phyloP scores from a whole-genome alignment of 2,329 filamentous ascomycete species.

The Xylaria sp. region DNA sequence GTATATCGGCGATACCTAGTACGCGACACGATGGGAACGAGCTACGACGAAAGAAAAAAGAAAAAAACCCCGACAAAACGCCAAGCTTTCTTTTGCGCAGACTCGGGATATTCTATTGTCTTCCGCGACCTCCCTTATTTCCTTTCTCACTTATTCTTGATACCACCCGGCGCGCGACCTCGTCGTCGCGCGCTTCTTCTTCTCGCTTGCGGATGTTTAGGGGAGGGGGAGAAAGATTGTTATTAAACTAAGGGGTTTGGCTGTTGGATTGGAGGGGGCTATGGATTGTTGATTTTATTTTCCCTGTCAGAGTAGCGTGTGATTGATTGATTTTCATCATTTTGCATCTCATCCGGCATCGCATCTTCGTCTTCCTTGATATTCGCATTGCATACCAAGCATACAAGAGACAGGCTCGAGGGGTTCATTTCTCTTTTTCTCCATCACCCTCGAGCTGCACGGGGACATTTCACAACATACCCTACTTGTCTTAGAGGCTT shows the following conservation, averaged over 20 bases:
- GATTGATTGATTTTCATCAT: not conserved
- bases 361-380: slow-evolving; percentile 2
- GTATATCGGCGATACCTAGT: slow-evolving; percentile 3
- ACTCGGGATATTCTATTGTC: slow-evolving; percentile 1
- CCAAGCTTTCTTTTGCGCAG: slow-evolving; percentile 2
- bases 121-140: slow-evolving; percentile 3
- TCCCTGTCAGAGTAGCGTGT: too few relatives aligned
- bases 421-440: not conserved
- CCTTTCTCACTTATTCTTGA: slow-evolving; percentile 14
- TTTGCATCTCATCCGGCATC: not conserved
- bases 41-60: slow-evolving; percentile 10
- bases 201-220: not conserved
- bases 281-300: too few relatives aligned
- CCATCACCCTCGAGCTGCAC: slow-evolving; percentile 1
- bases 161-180: slow-evolving; percentile 14
- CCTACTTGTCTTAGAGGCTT: too few relatives aligned
- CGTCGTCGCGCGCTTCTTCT: not conserved
- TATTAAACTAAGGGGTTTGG: too few relatives aligned
- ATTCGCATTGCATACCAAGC: slow-evolving; percentile 2
- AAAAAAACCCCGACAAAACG: not conserved
- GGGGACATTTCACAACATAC: not conserved
- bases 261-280: too few relatives aligned
- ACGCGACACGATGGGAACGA: slow-evolving; percentile 17
- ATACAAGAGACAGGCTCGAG: slow-evolving; percentile 6
- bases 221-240: not conserved